Evolutionary conservation across 2,329 filamentous ascomycete species (phyloP).

Genomic region (Cryphonectria japonica): DNA sequence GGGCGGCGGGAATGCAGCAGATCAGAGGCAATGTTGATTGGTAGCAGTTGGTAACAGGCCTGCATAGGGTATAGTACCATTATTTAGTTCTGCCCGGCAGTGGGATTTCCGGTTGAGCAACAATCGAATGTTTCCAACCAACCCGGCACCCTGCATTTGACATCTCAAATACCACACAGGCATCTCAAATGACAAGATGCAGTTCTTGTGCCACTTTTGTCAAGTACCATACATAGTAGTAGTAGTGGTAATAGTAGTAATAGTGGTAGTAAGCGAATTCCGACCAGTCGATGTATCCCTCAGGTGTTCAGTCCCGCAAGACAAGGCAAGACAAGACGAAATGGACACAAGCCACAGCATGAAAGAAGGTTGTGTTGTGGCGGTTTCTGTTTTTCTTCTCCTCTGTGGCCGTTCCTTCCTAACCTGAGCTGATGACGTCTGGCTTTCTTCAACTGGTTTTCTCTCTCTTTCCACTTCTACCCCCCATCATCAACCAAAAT

Average conservation of each 20-base stretch:
- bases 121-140: constrained; percentile 13
- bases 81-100: constrained; percentile 15
- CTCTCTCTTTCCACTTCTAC: neutral
- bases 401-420: neutral
- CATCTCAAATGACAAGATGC: neutral
- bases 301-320: neutral
- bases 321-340: neutral
- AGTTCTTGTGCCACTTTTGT: neutral
- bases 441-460: neutral
- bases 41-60: constrained; percentile 18
- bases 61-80: neutral
- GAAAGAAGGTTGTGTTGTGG: neutral
- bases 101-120: constrained; percentile 16
- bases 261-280: neutral
- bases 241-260: neutral
- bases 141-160: constrained; percentile 24
- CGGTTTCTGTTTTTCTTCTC: neutral
- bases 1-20: neutral
- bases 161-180: neutral
- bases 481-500: neutral
- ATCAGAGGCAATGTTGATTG: constrained; percentile 25
- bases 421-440: constrained; percentile 17
- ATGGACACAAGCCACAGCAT: neutral
- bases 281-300: neutral
- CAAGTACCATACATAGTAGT: no score